A percentile compares a stretch with the other conserved stretches of the same genome.
These are phyloP conservation scores for Coemansia sp. DNA, from an alignment of 192 early-diverging fungal genomes.

Conservation along the genomic window DNA sequence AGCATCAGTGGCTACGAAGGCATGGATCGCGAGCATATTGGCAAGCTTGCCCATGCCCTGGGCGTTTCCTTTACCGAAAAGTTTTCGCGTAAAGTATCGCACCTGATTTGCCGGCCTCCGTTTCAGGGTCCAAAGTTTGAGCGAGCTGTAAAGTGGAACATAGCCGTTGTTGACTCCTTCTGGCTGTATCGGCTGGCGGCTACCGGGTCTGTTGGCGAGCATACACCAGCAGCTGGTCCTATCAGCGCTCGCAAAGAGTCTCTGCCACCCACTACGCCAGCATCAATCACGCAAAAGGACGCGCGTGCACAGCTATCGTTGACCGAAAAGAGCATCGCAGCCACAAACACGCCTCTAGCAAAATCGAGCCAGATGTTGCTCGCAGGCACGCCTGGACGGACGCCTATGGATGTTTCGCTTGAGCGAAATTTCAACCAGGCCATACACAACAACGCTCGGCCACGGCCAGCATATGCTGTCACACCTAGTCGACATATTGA, in stretches of 20 bases:
- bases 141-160: conserved; percentile 68
- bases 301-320: background rate
- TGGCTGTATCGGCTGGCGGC: conserved; percentile 47
- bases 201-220: background rate
- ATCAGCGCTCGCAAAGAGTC: background rate
- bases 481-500: background rate
- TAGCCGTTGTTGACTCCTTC: conserved; percentile 61
- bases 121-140: conserved; percentile 69
- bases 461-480: background rate
- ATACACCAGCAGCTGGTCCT: background rate
- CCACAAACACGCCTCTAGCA: conserved; percentile 12
- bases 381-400: conserved; percentile 34
- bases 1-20: conserved; percentile 61
- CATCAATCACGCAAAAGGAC: background rate
- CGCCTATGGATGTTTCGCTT: conserved; percentile 42
- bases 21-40: conserved; percentile 57
- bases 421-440: conserved; percentile 40
- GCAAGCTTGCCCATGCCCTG: conserved; percentile 43
- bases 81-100: conserved; percentile 61
- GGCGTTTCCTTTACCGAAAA: conserved; percentile 54
- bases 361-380: conserved; percentile 2
- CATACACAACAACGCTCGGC: conserved; percentile 23
- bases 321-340: background rate
- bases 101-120: conserved; percentile 64
- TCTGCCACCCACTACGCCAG: background rate